A percentile compares a stretch with the other conserved stretches of the same genome.
These are phyloP conservation scores for Nicotiana undulata DNA, from an alignment of 257 asterid species.

Conservation along the genomic window DNA sequence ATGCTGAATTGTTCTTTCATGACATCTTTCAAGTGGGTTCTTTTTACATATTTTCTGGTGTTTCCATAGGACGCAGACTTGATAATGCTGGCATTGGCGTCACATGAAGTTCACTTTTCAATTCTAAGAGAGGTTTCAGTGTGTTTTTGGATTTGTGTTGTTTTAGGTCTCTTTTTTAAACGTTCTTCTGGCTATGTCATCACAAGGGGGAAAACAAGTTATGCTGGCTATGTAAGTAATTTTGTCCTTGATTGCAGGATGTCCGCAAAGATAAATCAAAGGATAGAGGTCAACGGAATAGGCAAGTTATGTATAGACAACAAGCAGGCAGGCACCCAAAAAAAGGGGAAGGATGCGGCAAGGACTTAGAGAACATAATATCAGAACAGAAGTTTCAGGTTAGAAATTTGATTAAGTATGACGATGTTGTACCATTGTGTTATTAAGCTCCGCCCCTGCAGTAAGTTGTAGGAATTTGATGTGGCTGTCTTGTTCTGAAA, in stretches of 20 bases:
- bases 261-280: constrained; percentile 16
- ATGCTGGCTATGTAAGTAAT: neutral
- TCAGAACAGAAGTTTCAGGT: constrained; percentile 50
- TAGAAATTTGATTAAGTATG: neutral
- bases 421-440: too few species aligned
- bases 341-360: constrained; percentile 9
- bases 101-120: constrained; percentile 67
- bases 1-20: too few species aligned
- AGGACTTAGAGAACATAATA: constrained; percentile 22
- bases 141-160: constrained; percentile 1
- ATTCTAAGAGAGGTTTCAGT: constrained; percentile 52
- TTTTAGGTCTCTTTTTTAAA: neutral
- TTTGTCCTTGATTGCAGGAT: constrained; percentile 18
- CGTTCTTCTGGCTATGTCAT: too few species aligned
- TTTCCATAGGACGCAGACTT: constrained; percentile 57
- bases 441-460: neutral
- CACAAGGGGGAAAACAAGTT: neutral
- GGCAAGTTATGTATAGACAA: neutral
- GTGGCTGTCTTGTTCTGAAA: too few species aligned
- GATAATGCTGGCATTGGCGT: constrained; percentile 58
- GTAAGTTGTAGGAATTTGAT: too few species aligned
- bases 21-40: too few species aligned
- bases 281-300: neutral
- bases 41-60: neutral
- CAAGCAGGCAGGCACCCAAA: neutral